Percentiles rank a stretch among this genome's conserved stretches.
phyloP scores from a whole-genome alignment of 75 land plant species.

The Cryptomeria japonica region DNA sequence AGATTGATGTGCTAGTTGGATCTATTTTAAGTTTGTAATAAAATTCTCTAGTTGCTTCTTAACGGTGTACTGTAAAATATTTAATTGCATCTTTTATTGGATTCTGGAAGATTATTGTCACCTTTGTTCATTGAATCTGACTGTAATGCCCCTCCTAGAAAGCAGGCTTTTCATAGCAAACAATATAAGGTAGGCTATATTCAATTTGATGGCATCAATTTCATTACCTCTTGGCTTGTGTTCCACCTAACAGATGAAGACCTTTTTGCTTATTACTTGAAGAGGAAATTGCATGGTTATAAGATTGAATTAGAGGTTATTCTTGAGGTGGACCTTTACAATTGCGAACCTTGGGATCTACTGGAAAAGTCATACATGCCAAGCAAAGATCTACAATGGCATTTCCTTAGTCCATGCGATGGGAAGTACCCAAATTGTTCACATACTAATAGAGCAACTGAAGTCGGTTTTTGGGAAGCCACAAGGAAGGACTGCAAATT shows the following conservation, averaged over 20 bases:
- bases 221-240: too few relatives aligned
- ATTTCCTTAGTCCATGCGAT: slow-evolving; percentile 62
- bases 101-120: neutral
- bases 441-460: slow-evolving; percentile 66
- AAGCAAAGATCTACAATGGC: slow-evolving; percentile 40
- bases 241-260: too few relatives aligned
- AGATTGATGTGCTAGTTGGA: neutral
- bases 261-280: too few relatives aligned
- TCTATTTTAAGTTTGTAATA: neutral
- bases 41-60: neutral
- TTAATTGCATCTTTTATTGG: neutral
- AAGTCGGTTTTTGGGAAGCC: slow-evolving; percentile 70
- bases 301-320: too few relatives aligned
- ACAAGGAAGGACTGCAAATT: slow-evolving; percentile 66
- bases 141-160: too few relatives aligned
- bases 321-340: too few relatives aligned
- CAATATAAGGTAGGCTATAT: too few relatives aligned
- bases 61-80: neutral
- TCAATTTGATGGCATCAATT: too few relatives aligned
- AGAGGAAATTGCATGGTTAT: too few relatives aligned
- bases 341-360: too few relatives aligned
- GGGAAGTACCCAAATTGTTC: slow-evolving; percentile 69
- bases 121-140: neutral
- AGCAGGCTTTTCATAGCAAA: too few relatives aligned
- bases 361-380: neutral